Evolutionary conservation across 805 yeast species (phyloP).

Genomic region (Wickerhamomyces alni): DNA sequence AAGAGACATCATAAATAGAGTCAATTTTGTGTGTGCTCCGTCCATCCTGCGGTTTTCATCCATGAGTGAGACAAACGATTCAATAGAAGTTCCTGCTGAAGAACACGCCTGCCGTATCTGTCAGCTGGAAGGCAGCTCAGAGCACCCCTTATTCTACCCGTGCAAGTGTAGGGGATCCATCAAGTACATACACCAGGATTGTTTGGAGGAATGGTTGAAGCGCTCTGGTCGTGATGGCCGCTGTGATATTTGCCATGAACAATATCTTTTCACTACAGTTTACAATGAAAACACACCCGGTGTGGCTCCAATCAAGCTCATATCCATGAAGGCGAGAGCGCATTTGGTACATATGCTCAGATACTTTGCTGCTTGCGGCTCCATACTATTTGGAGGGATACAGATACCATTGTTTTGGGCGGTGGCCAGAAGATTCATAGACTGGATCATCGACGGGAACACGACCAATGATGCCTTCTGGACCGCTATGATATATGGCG

Average conservation of each 20-base stretch:
- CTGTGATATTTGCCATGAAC: conserved; percentile 86
- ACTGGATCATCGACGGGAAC: conserved; percentile 50
- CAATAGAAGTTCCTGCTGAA: conserved; percentile 1
- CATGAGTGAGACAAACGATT: too few species aligned
- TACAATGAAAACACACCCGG: conserved; percentile 63
- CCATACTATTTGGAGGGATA: conserved; percentile 35
- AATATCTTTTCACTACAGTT: conserved; percentile 61
- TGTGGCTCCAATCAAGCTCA: conserved; percentile 47
- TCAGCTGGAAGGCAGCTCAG: conserved; percentile 78
- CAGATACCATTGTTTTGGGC: conserved; percentile 59
- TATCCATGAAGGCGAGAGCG: conserved; percentile 34
- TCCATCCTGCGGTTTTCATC: too few species aligned
- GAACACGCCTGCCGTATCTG: conserved; percentile 83
- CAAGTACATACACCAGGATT: conserved; percentile 87
- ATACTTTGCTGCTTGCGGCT: conserved; percentile 17
- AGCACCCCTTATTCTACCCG: conserved; percentile 82
- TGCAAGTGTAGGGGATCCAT: conserved; percentile 94
- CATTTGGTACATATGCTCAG: conserved; percentile 14
- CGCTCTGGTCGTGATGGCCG: conserved; percentile 46
- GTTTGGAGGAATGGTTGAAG: conserved; percentile 81
- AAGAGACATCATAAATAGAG: too few species aligned
- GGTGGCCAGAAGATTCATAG: conserved; percentile 44
- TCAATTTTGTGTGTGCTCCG: too few species aligned
- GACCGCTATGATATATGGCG: conserved; percentile 22
- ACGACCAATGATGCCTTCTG: conserved; percentile 33